Percentiles rank a stretch among this genome's conserved stretches.
Conservation (phyloP, 2,329 filamentous ascomycete genomes). For the Claviceps arundinis region DNA sequence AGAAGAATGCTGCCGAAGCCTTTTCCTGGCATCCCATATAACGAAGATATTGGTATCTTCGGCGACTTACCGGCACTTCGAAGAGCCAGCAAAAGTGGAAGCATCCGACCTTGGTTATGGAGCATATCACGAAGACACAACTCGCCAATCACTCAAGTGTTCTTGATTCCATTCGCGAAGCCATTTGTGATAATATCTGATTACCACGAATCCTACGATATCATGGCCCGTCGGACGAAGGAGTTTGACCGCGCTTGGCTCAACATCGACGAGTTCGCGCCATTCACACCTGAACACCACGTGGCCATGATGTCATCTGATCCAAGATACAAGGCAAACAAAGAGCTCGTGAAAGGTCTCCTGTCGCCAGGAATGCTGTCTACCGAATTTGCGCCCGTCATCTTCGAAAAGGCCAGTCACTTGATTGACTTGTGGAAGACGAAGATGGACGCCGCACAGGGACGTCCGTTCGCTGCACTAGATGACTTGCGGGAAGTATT, state of each 20-base stretch:
- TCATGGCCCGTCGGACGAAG: not conserved
- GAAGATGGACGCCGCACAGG: constrained; percentile 13
- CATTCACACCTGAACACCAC: constrained; percentile 12
- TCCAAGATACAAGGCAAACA: constrained; percentile 16
- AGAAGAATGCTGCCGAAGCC: not conserved
- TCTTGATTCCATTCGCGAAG: not conserved
- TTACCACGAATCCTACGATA: not conserved
- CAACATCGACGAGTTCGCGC: not conserved
- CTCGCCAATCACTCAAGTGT: not conserved
- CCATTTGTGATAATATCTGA: not conserved
- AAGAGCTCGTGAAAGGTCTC: constrained; percentile 15
- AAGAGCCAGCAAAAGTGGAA: not conserved
- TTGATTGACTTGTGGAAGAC: constrained; percentile 19
- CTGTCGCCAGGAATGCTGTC: constrained; percentile 17
- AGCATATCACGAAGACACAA: not conserved
- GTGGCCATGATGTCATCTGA: constrained; percentile 13
- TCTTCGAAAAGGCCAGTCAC: constrained; percentile 15
- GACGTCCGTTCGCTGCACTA: constrained; percentile 16
- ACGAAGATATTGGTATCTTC: not conserved
- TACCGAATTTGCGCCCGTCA: constrained; percentile 15
- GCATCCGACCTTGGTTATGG: not conserved
- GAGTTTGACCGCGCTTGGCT: constrained; percentile 1
- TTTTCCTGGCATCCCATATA: not conserved
- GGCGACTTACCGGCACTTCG: not conserved
- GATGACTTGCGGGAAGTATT: constrained; percentile 17